A percentile compares a stretch with the other conserved stretches of the same genome.
Conservation (phyloP, 768 basidiomycete genomes). For the Porpolomopsis calyptriformis region DNA sequence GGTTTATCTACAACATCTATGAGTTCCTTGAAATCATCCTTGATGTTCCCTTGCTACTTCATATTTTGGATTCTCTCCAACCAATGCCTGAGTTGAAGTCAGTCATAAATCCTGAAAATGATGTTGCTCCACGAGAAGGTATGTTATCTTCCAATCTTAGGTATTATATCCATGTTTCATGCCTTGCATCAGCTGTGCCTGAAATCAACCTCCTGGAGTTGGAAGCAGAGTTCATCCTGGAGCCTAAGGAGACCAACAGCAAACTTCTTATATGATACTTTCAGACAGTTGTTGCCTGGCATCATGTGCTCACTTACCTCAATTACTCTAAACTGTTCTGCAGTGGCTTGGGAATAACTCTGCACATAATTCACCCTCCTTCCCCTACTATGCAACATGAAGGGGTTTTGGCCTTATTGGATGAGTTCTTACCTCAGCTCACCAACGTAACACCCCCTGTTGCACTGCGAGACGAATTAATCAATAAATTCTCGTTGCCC, state of each 20-base stretch:
- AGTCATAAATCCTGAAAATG: no score
- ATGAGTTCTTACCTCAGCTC: neutral
- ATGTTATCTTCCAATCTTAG: neutral
- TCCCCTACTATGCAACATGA: neutral
- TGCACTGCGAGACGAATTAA: neutral
- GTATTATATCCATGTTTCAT: neutral
- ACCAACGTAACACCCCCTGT: neutral
- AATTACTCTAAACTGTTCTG: neutral
- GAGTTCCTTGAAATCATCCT: neutral
- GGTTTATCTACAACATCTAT: neutral
- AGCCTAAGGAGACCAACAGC: neutral
- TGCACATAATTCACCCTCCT: neutral
- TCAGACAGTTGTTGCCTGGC: neutral
- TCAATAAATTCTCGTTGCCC: neutral
- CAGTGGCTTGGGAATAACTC: conserved; percentile 1
- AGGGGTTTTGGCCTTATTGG: neutral
- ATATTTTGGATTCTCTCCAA: neutral
- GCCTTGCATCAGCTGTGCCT: neutral
- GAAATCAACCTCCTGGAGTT: neutral
- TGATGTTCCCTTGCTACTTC: neutral
- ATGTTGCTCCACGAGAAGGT: neutral
- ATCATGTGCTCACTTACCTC: neutral
- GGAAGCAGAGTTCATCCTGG: neutral
- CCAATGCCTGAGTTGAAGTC: neutral
- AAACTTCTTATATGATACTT: neutral